Base-by-base conservation (phyloP, 2,329 filamentous ascomycete species). In the Alternaria brassicicola region DNA sequence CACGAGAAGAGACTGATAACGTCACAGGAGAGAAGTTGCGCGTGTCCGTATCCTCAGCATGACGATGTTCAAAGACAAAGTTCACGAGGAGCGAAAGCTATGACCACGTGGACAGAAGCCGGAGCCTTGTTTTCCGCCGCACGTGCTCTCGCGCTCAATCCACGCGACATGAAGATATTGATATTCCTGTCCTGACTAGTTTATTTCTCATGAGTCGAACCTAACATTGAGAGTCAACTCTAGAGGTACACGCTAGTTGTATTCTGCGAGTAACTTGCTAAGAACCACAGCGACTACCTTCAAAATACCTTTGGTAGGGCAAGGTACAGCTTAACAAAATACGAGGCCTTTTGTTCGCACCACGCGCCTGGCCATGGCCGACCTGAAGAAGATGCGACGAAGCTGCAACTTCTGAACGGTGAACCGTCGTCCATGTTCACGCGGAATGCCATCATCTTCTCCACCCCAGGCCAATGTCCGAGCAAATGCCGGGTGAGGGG, bases 401-500 rank as follows among this genome's bases (percentile, higher is more conserved):
- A 39, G 19, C 19, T 15, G 2, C 9, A 36, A 38, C 10, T 13
- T 4, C 25, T 17, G 3, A 42, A 48, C 26, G 12, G 21, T 6
- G 33, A 47, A 28, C 49, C 26, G 6, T n/a, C 42, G 57, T 49
- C 52, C 50, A 57, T 35, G n/a, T 45, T 36, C 21, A 48, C 12
- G 30, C 30, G 9, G 31, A n/a, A 52, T 57, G 39, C n/a, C 17
- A 31, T 46, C 33, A 48, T 38, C 4, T 45, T 17, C 26, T 43
- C 36, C 35, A 38, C 55, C 39, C 55, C 39, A 12, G 19, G 13
- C 45, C 30, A 59, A 52, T 33, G 19, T 36, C 64, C 64, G 64
- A 62, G 50, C 33, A 57, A 66, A 59, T 41, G 42, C 61, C 63
- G 58, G 57, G 25, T 45, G 67, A 62, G 67, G 67, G 67, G 67